Base-by-base conservation (phyloP, 192 early-diverging fungal species). In the Umbelopsis vinacea region DNA sequence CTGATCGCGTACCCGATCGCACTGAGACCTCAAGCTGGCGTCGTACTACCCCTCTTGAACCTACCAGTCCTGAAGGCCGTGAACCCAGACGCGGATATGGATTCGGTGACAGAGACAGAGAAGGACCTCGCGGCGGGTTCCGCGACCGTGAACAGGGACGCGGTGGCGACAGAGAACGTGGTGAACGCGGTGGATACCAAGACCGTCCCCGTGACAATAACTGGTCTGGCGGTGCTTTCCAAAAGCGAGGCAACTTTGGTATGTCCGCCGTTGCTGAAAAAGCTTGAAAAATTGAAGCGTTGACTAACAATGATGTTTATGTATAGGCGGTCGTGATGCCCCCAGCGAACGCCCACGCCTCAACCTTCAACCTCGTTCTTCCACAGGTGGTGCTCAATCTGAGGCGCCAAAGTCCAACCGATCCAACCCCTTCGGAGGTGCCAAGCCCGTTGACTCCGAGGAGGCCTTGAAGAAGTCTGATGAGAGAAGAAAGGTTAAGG, bases 341-440 rank as follows among this genome's bases (percentile, higher is more conserved):
- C 81, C 84, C 46, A 71, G 75, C 48, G 73, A 81, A 46, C 85
- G 88, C 40, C 84, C 77, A 70, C 79, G 79, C 55, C 71, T 89
- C 12, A 77, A 86, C 43, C 74, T 89, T 21, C 84, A 83, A 78
- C 87, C 88, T 38, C 84, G 87, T 60, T 76, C 79, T 48, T 43
- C 82, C 38, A 55, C 68, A 9, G 66, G 45, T 22, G 70, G 71
- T 46, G 35, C 74, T 29, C 48, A 73, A 40, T 45, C 70, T 19
- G 50, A 66, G 23, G 52, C 38, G 38, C 46, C 22, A 6, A 60
- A 48, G 23, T 53, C 60, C 38, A 77, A 72, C 54, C 89, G 86
- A 70, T 75, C 83, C 35, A 88, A 84, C 77, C 89, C 89, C 53
- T 91, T 91, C 53, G 89, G 89, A 21, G 86, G 74, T 23, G 89